These are phyloP conservation scores for Mycena kentingensis DNA, from an alignment of 768 basidiomycete species.

Conservation along the genomic window DNA sequence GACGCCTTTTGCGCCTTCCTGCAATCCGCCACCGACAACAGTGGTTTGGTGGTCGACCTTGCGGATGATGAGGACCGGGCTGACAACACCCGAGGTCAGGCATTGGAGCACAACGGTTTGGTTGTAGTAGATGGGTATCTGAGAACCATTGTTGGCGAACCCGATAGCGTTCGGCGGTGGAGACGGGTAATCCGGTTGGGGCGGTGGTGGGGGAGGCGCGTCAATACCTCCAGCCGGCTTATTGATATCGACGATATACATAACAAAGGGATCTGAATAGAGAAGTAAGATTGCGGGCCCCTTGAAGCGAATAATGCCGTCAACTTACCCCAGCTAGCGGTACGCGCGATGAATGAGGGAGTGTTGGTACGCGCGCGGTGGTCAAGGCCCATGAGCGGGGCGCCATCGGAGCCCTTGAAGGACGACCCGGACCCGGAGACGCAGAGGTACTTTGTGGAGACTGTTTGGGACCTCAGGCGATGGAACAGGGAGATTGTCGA, in stretches of 20 bases:
- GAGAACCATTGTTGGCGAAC: constrained; percentile 79
- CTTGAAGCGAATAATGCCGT: constrained; percentile 15
- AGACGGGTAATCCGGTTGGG: constrained; percentile 86
- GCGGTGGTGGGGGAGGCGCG: constrained; percentile 76
- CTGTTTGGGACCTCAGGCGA: constrained; percentile 91
- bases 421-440: constrained; percentile 92
- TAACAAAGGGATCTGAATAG: constrained; percentile 81
- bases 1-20: constrained; percentile 84
- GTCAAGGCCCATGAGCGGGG: constrained; percentile 79
- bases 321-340: constrained; percentile 82
- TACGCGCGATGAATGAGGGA: constrained; percentile 87
- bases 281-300: constrained; percentile 11
- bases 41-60: constrained; percentile 90
- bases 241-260: constrained; percentile 95
- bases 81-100: constrained; percentile 89
- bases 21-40: constrained; percentile 87
- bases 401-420: constrained; percentile 92
- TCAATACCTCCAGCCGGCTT: constrained; percentile 79
- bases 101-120: constrained; percentile 95
- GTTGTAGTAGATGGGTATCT: constrained; percentile 94
- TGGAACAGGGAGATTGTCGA: constrained; percentile 95
- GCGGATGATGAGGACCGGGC: constrained; percentile 90
- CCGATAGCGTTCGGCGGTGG: constrained; percentile 90
- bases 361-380: constrained; percentile 69
- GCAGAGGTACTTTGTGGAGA: constrained; percentile 93